These are phyloP conservation scores for Citrullus colocynthis DNA, from an alignment of 306 rosid genomes.

Conservation along the genomic window DNA sequence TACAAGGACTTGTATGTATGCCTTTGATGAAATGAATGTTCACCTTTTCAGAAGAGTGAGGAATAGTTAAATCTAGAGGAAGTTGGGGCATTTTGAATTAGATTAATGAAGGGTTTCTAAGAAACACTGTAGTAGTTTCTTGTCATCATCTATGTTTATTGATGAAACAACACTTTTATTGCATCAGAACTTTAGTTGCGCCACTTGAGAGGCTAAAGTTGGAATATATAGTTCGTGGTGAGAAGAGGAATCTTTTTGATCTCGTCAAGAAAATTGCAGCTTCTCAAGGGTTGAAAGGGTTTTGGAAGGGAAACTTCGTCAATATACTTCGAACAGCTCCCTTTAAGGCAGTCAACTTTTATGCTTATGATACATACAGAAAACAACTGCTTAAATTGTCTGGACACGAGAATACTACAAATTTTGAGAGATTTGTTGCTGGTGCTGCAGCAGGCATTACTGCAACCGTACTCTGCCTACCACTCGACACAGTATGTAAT, in stretches of 20 bases:
- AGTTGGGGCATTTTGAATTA: background rate
- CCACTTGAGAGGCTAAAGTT: constrained; percentile 97
- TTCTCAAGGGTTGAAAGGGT: constrained; percentile 84
- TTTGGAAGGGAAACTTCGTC: constrained; percentile 92
- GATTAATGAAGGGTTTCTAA: background rate
- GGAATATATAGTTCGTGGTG: constrained; percentile 88
- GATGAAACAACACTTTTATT: constrained; percentile 2
- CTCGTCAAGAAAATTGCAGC: constrained; percentile 51
- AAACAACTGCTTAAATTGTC: constrained; percentile 59
- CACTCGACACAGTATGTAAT: constrained; percentile 83
- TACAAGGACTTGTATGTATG: background rate
- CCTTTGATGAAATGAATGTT: background rate
- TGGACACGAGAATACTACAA: constrained; percentile 59
- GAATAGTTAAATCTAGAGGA: background rate
- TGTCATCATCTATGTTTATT: background rate
- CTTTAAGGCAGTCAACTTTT: constrained; percentile 85
- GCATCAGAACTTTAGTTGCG: constrained; percentile 77
- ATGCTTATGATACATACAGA: constrained; percentile 84
- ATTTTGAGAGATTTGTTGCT: constrained; percentile 89
- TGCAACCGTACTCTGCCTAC: constrained; percentile 70
- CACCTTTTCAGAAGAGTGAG: background rate
- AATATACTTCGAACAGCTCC: constrained; percentile 94
- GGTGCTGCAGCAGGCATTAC: constrained; percentile 96
- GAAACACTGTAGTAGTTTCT: background rate
- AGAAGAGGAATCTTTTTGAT: constrained; percentile 50